phyloP scores from a whole-genome alignment of 768 basidiomycete species.

The Lentinula lateritia region DNA sequence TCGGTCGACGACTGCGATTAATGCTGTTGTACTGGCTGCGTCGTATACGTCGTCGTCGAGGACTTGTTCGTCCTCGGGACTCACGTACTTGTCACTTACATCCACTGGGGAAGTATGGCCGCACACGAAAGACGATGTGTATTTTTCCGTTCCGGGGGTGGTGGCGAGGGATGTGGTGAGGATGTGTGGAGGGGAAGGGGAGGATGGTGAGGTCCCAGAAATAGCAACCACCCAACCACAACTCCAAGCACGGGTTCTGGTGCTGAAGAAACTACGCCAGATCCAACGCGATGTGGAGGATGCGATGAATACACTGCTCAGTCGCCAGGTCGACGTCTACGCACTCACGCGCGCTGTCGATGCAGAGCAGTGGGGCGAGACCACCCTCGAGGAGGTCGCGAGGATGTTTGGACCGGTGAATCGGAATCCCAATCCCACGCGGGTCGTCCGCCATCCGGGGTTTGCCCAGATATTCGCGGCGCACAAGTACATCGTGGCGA shows the following conservation, averaged over 20 bases:
- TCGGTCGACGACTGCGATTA: too few species aligned
- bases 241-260: slow-evolving; percentile 56
- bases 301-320: slow-evolving; percentile 23
- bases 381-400: too few species aligned
- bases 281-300: slow-evolving; percentile 45
- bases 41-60: too few species aligned
- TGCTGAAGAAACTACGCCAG: slow-evolving; percentile 53
- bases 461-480: slow-evolving; percentile 36
- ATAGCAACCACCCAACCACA: slow-evolving; percentile 27
- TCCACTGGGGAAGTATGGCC: slow-evolving; percentile 50
- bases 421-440: too few species aligned
- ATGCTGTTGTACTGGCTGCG: too few species aligned
- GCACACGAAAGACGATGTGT: slow-evolving; percentile 47
- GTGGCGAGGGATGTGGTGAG: slow-evolving; percentile 41
- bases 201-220: slow-evolving; percentile 23
- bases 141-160: slow-evolving; percentile 53
- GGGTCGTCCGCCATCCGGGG: too few species aligned
- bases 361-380: too few species aligned
- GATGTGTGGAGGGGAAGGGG: not conserved
- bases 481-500: slow-evolving; percentile 62
- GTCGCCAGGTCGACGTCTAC: slow-evolving; percentile 35
- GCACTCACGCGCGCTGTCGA: slow-evolving; percentile 33
- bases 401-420: too few species aligned
- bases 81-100: too few species aligned
- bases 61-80: too few species aligned